Evolutionary conservation across 2,329 filamentous ascomycete species (phyloP).

Genomic region (Nakataea oryzae): DNA sequence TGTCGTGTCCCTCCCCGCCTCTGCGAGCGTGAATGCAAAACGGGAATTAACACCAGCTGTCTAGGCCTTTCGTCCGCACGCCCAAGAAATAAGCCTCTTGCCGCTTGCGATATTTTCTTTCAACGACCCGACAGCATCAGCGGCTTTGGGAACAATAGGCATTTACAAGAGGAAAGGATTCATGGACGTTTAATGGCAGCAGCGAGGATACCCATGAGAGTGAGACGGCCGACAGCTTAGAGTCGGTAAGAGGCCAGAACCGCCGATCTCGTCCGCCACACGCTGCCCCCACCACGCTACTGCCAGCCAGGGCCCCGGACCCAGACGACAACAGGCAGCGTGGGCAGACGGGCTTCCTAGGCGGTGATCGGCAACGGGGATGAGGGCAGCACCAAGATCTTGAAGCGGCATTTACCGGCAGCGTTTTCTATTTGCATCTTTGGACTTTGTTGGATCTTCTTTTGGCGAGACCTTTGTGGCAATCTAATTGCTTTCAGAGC

Average conservation of each 20-base stretch:
- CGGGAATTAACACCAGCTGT: background rate
- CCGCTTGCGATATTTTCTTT: too few species aligned
- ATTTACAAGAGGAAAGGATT: background rate
- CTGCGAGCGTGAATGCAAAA: background rate
- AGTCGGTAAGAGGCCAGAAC: background rate
- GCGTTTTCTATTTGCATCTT: background rate
- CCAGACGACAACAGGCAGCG: too few species aligned
- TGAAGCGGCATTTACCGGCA: background rate
- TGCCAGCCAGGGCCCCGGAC: too few species aligned
- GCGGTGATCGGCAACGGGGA: background rate
- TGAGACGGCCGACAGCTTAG: too few species aligned
- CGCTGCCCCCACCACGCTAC: too few species aligned
- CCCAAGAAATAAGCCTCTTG: background rate
- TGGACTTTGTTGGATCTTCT: too few species aligned
- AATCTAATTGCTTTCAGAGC: background rate
- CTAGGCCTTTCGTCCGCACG: background rate
- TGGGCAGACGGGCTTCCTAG: too few species aligned
- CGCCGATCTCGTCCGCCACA: background rate
- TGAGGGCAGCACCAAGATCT: background rate
- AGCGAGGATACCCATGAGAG: background rate
- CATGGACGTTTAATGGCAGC: background rate
- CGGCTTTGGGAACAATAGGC: background rate
- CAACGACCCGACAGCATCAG: background rate
- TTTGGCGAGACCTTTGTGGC: background rate
- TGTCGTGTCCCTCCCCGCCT: constrained; percentile 4